Conservation (phyloP, 164 flowering plant species). For the Magnolia sinica region DNA sequence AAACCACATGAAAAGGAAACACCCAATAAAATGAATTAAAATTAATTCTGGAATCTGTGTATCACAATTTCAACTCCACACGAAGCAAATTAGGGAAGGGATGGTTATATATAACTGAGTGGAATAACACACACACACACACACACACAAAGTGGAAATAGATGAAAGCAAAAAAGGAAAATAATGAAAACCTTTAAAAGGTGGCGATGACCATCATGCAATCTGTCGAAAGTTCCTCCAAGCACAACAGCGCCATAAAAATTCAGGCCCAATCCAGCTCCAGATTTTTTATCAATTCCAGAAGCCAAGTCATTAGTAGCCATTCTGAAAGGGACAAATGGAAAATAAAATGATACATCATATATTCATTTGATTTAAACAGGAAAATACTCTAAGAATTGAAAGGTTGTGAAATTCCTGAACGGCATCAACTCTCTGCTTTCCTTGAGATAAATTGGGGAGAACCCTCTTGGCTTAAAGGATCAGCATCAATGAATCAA, state of each 20-base stretch:
- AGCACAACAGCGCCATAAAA: constrained; percentile 70
- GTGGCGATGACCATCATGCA: constrained; percentile 84
- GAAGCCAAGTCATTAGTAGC: neutral
- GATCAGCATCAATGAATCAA: too few species aligned
- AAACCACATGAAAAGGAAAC: neutral
- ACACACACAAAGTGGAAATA: neutral
- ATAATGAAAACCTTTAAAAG: constrained; percentile 56
- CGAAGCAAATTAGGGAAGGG: neutral
- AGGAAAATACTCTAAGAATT: too few species aligned
- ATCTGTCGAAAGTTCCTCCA: constrained; percentile 90
- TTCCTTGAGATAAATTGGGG: too few species aligned
- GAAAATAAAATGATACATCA: too few species aligned
- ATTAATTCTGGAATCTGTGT: neutral
- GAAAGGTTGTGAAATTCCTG: too few species aligned
- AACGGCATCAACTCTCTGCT: too few species aligned
- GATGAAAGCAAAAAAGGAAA: neutral
- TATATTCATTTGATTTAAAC: too few species aligned
- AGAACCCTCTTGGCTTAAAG: too few species aligned
- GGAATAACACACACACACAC: too few species aligned
- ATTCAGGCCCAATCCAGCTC: constrained; percentile 16
- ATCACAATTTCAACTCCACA: neutral
- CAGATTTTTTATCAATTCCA: neutral
- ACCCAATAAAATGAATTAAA: neutral
- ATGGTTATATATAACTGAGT: neutral
- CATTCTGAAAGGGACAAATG: neutral